Evolutionary conservation across 805 yeast genomes (phyloP), one percentile per base, ranked within the genome.

Genomic region (Ogataea pignaliae): DNA sequence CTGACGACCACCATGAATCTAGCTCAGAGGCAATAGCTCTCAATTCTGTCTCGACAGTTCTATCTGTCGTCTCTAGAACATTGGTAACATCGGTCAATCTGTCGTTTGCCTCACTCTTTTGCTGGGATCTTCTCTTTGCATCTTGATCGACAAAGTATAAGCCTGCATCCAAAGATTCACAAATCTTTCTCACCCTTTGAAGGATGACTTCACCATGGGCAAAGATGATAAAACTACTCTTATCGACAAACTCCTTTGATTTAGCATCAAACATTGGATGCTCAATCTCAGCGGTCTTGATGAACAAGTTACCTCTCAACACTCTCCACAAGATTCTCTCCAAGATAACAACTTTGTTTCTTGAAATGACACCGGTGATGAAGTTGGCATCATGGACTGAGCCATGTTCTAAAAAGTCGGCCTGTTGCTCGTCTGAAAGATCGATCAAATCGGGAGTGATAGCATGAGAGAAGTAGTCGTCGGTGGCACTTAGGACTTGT

Each of bases 311-410:
- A 59, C 99, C 99, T 63, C 99, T 81, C 50, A 91, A 75, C 15
- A 88, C 81, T 67, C 99, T 78, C 96, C 97, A 93, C 39, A 89
- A 68, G 44, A 93, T 88, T 56, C 81, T 85, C 60, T 89, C 89
- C 50, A 93, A 70, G 2, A 83, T 72, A 13, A 75, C 78, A 26
- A 88, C 73, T 57, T 85, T 85, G 10, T 72, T 78, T 55, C 93
- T 76, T 36, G 81, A 75, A 37, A 93, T 82, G 12, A 91, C 90
- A 41, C 98, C 99, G 9, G 93, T 79, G 40, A 86, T 78, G 51
- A 83, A 80, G 43, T 67, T 71, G 28, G 71, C 69, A 50, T 66
- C 66, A 36, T 65, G 60, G 21, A 64, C 50, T 11, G 60, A 59
- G 12, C 70, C 71, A 39, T 65, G 69, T 45, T 68, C 73, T 34